Conservation (phyloP, 129 eudicot species). For the Saussurea involucrata region DNA sequence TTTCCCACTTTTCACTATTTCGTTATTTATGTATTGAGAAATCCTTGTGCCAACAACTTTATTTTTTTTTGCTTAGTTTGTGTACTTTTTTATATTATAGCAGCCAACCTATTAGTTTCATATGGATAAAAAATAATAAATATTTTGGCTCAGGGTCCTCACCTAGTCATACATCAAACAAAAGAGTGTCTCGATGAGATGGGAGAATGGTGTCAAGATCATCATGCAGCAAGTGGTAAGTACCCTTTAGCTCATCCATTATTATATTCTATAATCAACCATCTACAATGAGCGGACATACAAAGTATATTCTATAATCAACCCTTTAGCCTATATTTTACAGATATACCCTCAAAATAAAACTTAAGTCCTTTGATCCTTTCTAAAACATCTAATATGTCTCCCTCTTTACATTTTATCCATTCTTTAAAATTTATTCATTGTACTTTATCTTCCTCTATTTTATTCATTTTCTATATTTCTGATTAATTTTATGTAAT, state of each 20-base stretch:
- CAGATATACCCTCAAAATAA: too few species aligned
- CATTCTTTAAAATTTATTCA: too few species aligned
- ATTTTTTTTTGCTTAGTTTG: background rate
- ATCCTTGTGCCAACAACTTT: background rate
- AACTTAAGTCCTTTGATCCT: too few species aligned
- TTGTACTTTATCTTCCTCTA: too few species aligned
- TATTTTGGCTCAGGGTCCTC: constrained; percentile 63
- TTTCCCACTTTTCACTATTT: background rate
- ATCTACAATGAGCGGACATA: background rate
- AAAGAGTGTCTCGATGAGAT: constrained; percentile 80
- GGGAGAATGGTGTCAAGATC: constrained; percentile 96
- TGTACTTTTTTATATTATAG: background rate
- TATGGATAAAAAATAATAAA: background rate
- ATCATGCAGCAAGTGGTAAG: constrained; percentile 93
- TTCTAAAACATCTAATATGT: too few species aligned
- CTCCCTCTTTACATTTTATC: too few species aligned
- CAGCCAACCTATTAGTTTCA: background rate
- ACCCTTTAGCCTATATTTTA: too few species aligned
- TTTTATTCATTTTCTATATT: too few species aligned
- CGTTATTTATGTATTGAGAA: background rate
- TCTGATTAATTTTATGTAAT: too few species aligned
- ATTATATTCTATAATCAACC: background rate
- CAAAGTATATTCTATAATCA: background rate
- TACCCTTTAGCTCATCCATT: constrained; percentile 3
- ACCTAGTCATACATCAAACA: constrained; percentile 83